Conservation (phyloP, 768 basidiomycete genomes). For the Sarcomyxa edulis region DNA sequence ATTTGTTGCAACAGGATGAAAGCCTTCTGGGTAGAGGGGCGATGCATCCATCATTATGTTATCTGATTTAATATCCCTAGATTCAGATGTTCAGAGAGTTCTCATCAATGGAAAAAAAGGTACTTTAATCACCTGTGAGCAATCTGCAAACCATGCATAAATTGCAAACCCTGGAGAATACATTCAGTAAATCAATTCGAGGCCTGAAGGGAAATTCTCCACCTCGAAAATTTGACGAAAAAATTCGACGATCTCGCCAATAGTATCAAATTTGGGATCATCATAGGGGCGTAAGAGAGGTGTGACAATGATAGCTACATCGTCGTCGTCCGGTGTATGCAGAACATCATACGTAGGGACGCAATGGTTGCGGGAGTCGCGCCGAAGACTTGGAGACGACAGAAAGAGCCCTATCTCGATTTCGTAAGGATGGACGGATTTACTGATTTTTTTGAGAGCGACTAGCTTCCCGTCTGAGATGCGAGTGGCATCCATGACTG, state of each 20-base stretch:
- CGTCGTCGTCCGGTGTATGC: constrained; percentile 10
- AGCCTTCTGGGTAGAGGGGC: constrained; percentile 12
- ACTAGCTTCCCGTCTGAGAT: constrained; percentile 21
- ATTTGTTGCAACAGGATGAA: constrained; percentile 13
- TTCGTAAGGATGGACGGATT: constrained; percentile 17
- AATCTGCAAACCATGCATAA: constrained; percentile 26
- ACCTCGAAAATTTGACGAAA: constrained; percentile 26
- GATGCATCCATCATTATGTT: constrained; percentile 25
- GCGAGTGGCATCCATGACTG: constrained; percentile 22
- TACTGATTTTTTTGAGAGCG: constrained; percentile 20
- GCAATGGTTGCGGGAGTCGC: constrained; percentile 27
- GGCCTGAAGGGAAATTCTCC: constrained; percentile 14
- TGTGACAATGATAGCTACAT: constrained; percentile 13
- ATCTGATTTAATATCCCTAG: constrained; percentile 18
- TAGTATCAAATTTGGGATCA: constrained; percentile 17
- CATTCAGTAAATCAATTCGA: constrained; percentile 17
- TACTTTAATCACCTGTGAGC: constrained; percentile 23
- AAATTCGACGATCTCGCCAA: constrained; percentile 27
- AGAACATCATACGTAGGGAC: constrained; percentile 21
- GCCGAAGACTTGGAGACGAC: constrained; percentile 4
- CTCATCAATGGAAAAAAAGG: neutral
- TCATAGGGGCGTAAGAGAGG: constrained; percentile 9
- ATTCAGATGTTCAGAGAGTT: neutral
- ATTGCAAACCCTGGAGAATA: constrained; percentile 20
- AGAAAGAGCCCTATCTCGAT: constrained; percentile 20